Conservation (phyloP, 768 basidiomycete species). For the Xerocomellus amylosporus region DNA sequence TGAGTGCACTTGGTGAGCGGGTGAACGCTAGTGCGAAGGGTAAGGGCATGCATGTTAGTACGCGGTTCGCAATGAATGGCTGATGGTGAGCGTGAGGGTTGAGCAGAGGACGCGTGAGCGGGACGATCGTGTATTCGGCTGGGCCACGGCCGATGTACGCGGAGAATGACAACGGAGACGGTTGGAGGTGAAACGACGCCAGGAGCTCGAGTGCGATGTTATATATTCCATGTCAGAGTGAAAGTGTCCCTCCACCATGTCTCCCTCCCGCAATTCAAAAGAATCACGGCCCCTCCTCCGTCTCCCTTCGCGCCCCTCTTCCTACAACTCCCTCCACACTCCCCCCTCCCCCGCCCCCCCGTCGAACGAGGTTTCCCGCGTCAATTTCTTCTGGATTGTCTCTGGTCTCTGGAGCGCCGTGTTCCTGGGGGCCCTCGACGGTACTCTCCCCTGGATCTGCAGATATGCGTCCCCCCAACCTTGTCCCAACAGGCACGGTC, state of each 20-base stretch:
- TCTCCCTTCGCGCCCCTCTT: constrained; percentile 31
- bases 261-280: constrained; percentile 33
- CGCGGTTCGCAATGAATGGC: not conserved
- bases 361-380: constrained; percentile 46
- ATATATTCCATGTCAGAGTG: constrained; percentile 18
- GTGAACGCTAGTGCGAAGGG: not conserved
- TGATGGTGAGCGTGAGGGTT: not conserved
- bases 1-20: not conserved
- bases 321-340: constrained; percentile 44
- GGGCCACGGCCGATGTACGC: constrained; percentile 26
- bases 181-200: constrained; percentile 20
- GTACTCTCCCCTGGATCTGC: constrained; percentile 38
- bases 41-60: not conserved
- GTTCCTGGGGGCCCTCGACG: constrained; percentile 82
- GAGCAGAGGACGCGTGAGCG: not conserved
- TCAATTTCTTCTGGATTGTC: constrained; percentile 69
- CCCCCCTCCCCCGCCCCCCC: constrained; percentile 32
- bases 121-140: constrained; percentile 2
- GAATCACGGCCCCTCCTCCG: constrained; percentile 59
- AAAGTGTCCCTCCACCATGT: constrained; percentile 25
- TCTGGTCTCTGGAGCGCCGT: constrained; percentile 80
- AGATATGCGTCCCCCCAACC: not conserved
- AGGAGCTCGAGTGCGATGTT: constrained; percentile 11
- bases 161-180: constrained; percentile 30
- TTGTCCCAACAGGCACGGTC: constrained; percentile 55